Conservation (phyloP, 768 basidiomycete species). For the Russula brevipes region DNA sequence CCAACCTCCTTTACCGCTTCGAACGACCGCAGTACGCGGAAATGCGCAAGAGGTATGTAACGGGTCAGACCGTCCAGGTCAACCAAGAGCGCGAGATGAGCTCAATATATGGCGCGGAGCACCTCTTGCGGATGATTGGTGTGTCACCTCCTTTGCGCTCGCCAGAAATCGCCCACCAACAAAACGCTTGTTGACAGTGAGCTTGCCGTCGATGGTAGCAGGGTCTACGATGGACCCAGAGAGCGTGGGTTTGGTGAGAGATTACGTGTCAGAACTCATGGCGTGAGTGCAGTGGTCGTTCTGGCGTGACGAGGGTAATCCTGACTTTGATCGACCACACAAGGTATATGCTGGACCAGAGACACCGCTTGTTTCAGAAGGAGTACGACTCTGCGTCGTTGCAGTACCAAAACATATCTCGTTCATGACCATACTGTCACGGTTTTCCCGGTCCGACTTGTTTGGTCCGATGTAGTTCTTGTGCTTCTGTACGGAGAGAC, state of each 20-base stretch:
- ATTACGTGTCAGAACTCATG: conserved; percentile 87
- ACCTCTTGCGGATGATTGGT: conserved; percentile 90
- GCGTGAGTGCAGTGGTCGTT: conserved; percentile 43
- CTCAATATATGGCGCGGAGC: conserved; percentile 89
- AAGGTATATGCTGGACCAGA: conserved; percentile 23
- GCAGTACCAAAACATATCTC: conserved; percentile 26
- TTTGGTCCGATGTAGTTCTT: conserved; percentile 10
- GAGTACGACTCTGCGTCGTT: conserved; percentile 26
- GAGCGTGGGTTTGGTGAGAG: conserved; percentile 73
- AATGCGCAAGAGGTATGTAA: conserved; percentile 66
- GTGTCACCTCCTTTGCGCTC: conserved; percentile 28
- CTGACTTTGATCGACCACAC: neutral
- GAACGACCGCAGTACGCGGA: conserved; percentile 91
- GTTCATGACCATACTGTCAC: conserved; percentile 14
- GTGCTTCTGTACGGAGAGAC: neutral
- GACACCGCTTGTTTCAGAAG: conserved; percentile 22
- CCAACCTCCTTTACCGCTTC: conserved; percentile 89
- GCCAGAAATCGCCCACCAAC: neutral
- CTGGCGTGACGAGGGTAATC: neutral
- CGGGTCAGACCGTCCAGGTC: conserved; percentile 62
- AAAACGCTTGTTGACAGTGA: conserved; percentile 48
- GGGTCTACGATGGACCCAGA: conserved; percentile 88
- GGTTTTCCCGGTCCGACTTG: neutral
- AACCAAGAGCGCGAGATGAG: conserved; percentile 82
- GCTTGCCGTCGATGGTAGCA: conserved; percentile 84